Evolutionary conservation across 2,329 filamentous ascomycete species (phyloP).

Genomic region (Aspergillus jensenii): DNA sequence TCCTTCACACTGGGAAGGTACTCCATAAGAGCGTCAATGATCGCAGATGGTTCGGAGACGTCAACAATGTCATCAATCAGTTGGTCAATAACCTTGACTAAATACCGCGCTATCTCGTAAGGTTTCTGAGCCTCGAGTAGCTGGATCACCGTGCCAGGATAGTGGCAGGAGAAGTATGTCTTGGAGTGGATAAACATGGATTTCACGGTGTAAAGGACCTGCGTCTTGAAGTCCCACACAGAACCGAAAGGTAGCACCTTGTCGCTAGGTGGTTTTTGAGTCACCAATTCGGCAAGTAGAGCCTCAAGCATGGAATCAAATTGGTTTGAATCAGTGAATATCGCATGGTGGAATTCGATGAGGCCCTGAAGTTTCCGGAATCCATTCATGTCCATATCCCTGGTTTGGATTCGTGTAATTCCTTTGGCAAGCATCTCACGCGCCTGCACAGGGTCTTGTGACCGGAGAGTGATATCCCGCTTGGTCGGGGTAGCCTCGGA

Average conservation of each 20-base stretch:
- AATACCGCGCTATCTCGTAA: background rate
- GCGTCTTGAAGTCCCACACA: slow-evolving; percentile 38
- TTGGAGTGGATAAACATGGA: background rate
- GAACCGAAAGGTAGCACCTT: slow-evolving; percentile 25
- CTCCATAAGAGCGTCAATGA: background rate
- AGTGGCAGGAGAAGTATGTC: background rate
- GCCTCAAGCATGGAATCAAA: slow-evolving; percentile 40
- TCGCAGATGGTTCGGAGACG: background rate
- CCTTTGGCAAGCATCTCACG: slow-evolving; percentile 40
- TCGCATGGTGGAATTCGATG: slow-evolving; percentile 37
- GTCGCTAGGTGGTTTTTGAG: slow-evolving; percentile 33
- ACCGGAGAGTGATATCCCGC: slow-evolving; percentile 38
- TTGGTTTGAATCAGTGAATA: slow-evolving; percentile 36
- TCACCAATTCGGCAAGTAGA: slow-evolving; percentile 39
- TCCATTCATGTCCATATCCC: slow-evolving; percentile 41
- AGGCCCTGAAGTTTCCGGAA: slow-evolving; percentile 45
- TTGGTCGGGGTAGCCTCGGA: slow-evolving; percentile 28
- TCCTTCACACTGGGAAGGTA: background rate
- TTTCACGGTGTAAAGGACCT: background rate
- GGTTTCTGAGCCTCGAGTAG: background rate
- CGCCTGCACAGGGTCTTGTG: slow-evolving; percentile 38
- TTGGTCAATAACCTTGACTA: background rate
- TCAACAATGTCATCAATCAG: background rate
- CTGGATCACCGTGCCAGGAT: background rate
- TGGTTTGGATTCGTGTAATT: slow-evolving; percentile 35